phyloP scores from a whole-genome alignment of 352 stramenopile species.

The Phytophthora ohioensis region DNA sequence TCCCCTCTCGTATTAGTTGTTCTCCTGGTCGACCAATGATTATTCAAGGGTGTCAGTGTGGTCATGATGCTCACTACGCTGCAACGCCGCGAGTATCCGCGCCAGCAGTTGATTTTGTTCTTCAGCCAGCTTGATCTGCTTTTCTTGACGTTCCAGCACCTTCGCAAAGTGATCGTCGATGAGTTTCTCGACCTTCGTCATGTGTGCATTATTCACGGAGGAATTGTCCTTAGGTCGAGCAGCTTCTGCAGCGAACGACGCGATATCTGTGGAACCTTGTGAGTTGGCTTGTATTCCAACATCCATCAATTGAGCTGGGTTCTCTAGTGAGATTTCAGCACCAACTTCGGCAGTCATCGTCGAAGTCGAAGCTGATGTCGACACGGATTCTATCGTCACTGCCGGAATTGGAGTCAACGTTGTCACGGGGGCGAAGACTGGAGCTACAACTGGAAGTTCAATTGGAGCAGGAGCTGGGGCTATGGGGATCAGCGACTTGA shows the following conservation, averaged over 20 bases:
- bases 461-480: slow-evolving; percentile 7
- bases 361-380: neutral
- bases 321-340: neutral
- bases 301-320: slow-evolving; percentile 3
- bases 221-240: neutral
- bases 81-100: slow-evolving; percentile 12
- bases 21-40: neutral
- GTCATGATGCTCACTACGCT: slow-evolving; percentile 2
- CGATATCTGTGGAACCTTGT: slow-evolving; percentile 19
- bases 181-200: slow-evolving; percentile 25
- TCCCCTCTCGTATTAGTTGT: no score
- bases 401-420: neutral
- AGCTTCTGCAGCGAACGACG: slow-evolving; percentile 7
- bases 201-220: neutral
- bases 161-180: slow-evolving; percentile 26
- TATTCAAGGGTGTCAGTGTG: neutral
- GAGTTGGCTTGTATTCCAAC: neutral
- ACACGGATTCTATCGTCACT: neutral
- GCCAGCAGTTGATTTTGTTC: slow-evolving; percentile 27
- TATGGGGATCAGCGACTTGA: neutral
- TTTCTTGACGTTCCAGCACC: slow-evolving; percentile 24
- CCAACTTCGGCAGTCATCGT: neutral
- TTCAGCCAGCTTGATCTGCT: slow-evolving; percentile 23
- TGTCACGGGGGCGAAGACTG: neutral
- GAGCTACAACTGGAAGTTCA: neutral